Evolutionary conservation across 352 stramenopile species (phyloP).

Genomic region (Phytophthora constricta): DNA sequence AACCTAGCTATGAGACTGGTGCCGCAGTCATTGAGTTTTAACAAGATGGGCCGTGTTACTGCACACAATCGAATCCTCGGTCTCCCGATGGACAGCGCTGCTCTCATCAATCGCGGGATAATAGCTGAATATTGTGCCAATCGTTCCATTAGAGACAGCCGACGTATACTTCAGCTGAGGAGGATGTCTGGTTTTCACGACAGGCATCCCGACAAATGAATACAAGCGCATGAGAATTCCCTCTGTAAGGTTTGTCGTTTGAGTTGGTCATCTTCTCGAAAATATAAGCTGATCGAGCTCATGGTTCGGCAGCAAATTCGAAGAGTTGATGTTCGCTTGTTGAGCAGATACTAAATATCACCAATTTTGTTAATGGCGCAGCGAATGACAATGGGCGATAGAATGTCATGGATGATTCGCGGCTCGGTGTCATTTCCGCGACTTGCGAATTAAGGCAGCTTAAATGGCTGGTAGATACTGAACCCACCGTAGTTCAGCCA

Average conservation of each 20-base stretch:
- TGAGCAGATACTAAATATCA: not conserved
- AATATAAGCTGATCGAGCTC: not conserved
- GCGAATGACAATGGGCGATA: constrained; percentile 5
- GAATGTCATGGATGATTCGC: constrained; percentile 3
- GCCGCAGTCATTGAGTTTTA: not conserved
- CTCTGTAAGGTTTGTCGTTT: constrained; percentile 6
- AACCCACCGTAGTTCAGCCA: not conserved
- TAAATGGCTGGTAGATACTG: not conserved
- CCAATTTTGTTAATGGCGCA: not conserved
- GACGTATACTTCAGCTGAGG: not conserved
- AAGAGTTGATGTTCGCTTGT: not conserved
- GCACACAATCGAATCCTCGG: not conserved
- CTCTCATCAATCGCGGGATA: not conserved
- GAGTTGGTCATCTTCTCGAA: not conserved
- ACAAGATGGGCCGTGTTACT: not conserved
- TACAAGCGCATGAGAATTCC: constrained; percentile 2
- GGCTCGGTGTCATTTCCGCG: constrained; percentile 10
- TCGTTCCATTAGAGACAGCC: constrained; percentile 6
- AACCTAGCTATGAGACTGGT: not conserved
- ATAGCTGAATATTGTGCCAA: constrained; percentile 1
- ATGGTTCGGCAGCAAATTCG: not conserved
- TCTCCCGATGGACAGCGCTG: not conserved
- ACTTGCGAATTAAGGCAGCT: constrained; percentile 13
- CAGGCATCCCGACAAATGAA: constrained; percentile 13
- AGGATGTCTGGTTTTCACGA: constrained; percentile 4